Evolutionary conservation across 805 yeast genomes (phyloP), one percentile per base, ranked within the genome.

Genomic region (Pichia scutulata): DNA sequence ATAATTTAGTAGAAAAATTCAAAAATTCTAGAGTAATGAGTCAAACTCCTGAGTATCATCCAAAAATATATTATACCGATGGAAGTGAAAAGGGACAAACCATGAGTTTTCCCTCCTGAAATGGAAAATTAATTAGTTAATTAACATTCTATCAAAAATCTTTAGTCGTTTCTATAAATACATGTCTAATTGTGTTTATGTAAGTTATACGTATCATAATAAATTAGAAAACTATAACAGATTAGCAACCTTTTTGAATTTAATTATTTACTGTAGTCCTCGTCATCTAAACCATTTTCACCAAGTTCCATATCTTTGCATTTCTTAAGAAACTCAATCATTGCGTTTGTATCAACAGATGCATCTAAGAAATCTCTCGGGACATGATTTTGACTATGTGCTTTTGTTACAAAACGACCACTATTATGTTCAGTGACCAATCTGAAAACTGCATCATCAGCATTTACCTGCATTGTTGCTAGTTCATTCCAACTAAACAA

Each of bases 341-440:
- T 83, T 0, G 84, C 77, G 21, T 75, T 72, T 0, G 90, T 76
- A 57, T 85, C 82, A 57, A 80, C 60, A 33, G 86, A 74, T 2
- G 97, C 96, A 62, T 89, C 93, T 4, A 93, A 85, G 21, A 93
- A 80, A 60, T 93, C 99, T 47, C 77, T 74, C 0, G 99, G 99
- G 2, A 93, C 96, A 60, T 87, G 90, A 63, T 83, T 88, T 59
- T 92, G 96, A 2, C 95, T 80, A 61, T 88, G 92, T 46, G 88
- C 95, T 55, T 85, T 87, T 0, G 81, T 68, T 0, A 88, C 84
- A 70, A 89, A 89, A 28, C 92, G 71, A 0, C 89, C 86, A 7
- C 86, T 70, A 54, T 89, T 86, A 21, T 78, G 79, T 56, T 80
- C 77, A 1, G 80, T 75, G 5, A 92, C 82, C 14, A 92, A 64